Conservation (phyloP, 331 rosid genomes). For the Arachis monticola region DNA sequence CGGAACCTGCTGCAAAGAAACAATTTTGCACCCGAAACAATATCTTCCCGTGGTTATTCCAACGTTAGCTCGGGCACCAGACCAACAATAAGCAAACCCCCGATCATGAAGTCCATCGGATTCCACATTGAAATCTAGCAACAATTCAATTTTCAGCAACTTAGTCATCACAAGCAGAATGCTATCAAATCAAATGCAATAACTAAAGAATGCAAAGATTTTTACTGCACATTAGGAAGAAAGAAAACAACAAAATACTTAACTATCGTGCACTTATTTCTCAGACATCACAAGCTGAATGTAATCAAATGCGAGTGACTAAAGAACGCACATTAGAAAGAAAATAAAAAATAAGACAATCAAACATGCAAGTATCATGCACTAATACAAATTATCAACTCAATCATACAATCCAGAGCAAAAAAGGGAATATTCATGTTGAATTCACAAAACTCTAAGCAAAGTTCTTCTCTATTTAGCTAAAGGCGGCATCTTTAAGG, state of each 20-base stretch:
- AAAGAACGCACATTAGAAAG: not conserved
- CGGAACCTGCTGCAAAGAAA: conserved; percentile 48
- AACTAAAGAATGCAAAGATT: not conserved
- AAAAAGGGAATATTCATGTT: not conserved
- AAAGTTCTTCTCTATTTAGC: not conserved
- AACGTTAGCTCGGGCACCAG: conserved; percentile 57
- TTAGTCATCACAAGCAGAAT: not conserved
- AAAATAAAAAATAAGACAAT: not conserved
- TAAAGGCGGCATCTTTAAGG: not conserved
- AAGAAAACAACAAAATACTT: not conserved
- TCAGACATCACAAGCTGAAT: no score
- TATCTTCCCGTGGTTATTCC: conserved; percentile 63
- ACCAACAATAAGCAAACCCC: conserved; percentile 74
- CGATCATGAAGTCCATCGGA: conserved; percentile 46
- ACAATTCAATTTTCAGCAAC: not conserved
- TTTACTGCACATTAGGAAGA: not conserved
- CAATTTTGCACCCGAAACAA: conserved; percentile 63
- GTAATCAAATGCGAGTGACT: not conserved
- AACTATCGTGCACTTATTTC: not conserved
- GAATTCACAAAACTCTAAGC: not conserved
- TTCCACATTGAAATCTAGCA: conserved; percentile 51
- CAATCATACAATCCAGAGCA: not conserved
- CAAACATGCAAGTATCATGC: not conserved
- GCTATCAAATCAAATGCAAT: not conserved
- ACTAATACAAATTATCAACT: not conserved